These are phyloP conservation scores for Coemansia sp. DNA, from an alignment of 192 early-diverging fungal species.

Conservation along the genomic window DNA sequence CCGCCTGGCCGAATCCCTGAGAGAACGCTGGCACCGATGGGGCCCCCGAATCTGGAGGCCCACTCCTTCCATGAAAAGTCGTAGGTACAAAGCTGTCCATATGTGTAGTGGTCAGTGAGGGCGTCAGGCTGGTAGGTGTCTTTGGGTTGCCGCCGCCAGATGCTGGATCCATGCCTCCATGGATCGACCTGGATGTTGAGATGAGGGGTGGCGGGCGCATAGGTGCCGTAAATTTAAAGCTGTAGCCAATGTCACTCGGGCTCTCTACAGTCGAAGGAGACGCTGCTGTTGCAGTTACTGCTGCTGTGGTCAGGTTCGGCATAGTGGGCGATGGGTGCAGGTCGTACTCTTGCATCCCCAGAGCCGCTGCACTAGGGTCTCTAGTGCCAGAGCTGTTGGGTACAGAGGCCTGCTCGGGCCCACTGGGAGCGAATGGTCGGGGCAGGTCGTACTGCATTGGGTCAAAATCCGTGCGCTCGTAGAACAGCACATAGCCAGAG, in stretches of 20 bases:
- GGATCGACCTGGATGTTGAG: conserved; percentile 31
- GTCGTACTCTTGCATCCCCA: neutral
- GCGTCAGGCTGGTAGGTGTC: conserved; percentile 13
- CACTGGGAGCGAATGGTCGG: neutral
- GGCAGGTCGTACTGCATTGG: conserved; percentile 43
- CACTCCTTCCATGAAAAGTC: neutral
- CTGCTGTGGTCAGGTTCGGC: conserved; percentile 18
- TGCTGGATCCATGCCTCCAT: conserved; percentile 7
- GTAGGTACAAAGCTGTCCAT: conserved; percentile 4
- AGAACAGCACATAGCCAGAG: conserved; percentile 80
- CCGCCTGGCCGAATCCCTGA: neutral
- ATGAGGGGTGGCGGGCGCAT: conserved; percentile 46
- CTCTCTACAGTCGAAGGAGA: neutral
- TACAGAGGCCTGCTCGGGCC: neutral
- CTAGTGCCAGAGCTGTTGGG: neutral
- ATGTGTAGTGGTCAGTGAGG: conserved; percentile 9
- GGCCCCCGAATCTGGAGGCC: neutral
- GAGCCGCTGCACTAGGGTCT: neutral
- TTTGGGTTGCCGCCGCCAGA: neutral
- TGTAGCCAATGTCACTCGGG: neutral
- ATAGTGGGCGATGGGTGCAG: conserved; percentile 24
- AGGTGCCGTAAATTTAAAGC: conserved; percentile 21
- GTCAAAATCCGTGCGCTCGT: conserved; percentile 59
- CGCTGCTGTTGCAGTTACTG: neutral
- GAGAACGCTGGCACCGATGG: conserved; percentile 1